These are phyloP conservation scores for Eragrostis nindensis DNA, from an alignment of 176 grass and related monocot species.

Conservation along the genomic window DNA sequence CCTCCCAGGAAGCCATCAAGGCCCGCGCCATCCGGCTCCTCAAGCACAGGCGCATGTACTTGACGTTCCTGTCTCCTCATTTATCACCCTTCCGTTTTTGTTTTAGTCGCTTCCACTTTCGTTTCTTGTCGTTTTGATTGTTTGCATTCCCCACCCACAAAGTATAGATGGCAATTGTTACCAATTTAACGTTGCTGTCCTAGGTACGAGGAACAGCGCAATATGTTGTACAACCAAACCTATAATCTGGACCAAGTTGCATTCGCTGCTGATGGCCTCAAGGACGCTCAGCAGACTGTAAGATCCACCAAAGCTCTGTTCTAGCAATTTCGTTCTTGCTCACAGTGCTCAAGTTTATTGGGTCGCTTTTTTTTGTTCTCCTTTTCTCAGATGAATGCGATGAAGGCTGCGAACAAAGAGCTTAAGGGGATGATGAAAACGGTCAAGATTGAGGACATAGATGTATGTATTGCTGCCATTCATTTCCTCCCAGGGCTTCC, in stretches of 20 bases:
- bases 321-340: not conserved
- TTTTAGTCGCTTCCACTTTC: not conserved
- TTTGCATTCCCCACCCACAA: not conserved
- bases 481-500: not conserved
- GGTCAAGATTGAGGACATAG: slow-evolving; percentile 88
- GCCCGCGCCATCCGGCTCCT: slow-evolving; percentile 86
- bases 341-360: not conserved
- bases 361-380: not conserved
- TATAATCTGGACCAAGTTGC: slow-evolving; percentile 96
- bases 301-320: not conserved
- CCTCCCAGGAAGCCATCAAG: slow-evolving; percentile 95
- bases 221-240: slow-evolving; percentile 94
- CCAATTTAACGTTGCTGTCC: not conserved
- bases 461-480: slow-evolving; percentile 50
- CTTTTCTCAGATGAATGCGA: slow-evolving; percentile 68
- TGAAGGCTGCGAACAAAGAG: slow-evolving; percentile 95
- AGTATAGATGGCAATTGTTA: not conserved
- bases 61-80: not conserved
- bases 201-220: slow-evolving; percentile 95
- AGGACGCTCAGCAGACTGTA: slow-evolving; percentile 96
- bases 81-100: not conserved
- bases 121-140: not conserved
- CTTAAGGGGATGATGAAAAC: slow-evolving; percentile 99
- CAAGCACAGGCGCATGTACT: slow-evolving; percentile 82
- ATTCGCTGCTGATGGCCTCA: slow-evolving; percentile 88